Evolutionary conservation across 139 green algal genomes (phyloP).

Genomic region (Coelastrella sp.): DNA sequence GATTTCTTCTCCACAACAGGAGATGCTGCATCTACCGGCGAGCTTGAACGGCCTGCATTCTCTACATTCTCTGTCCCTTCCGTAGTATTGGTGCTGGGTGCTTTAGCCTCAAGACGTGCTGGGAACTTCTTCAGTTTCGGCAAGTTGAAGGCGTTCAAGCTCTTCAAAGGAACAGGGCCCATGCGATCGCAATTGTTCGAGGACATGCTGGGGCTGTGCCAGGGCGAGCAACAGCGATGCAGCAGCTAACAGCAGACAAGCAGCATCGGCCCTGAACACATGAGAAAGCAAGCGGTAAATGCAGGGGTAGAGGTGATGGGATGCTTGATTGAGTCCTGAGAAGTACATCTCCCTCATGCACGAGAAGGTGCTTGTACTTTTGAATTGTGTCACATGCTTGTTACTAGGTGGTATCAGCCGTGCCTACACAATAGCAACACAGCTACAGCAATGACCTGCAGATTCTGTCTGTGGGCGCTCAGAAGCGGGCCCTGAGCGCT

Average conservation of each 20-base stretch:
- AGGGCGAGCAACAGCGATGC: background rate
- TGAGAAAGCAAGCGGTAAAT: too few species aligned
- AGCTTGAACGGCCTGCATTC: background rate
- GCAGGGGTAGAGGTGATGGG: too few species aligned
- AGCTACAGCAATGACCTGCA: too few species aligned
- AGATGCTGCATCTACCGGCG: background rate
- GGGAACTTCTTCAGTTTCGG: conserved; percentile 34
- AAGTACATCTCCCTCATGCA: too few species aligned
- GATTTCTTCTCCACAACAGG: background rate
- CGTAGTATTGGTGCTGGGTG: background rate
- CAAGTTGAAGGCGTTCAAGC: conserved; percentile 11
- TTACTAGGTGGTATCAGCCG: too few species aligned
- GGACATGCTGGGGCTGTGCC: background rate
- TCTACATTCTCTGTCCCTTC: background rate
- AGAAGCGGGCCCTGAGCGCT: too few species aligned
- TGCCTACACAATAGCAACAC: background rate
- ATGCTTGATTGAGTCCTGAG: too few species aligned
- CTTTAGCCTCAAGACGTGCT: background rate
- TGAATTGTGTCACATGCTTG: too few species aligned
- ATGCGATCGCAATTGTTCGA: background rate
- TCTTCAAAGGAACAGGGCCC: background rate
- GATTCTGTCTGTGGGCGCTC: too few species aligned
- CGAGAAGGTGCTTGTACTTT: too few species aligned
- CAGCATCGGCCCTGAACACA: too few species aligned
- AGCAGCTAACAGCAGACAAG: too few species aligned